A percentile compares a stretch with the other conserved stretches of the same genome.
These are phyloP conservation scores for Xeromyces bisporus DNA, from an alignment of 495 filamentous ascomycete genomes.

Conservation along the genomic window DNA sequence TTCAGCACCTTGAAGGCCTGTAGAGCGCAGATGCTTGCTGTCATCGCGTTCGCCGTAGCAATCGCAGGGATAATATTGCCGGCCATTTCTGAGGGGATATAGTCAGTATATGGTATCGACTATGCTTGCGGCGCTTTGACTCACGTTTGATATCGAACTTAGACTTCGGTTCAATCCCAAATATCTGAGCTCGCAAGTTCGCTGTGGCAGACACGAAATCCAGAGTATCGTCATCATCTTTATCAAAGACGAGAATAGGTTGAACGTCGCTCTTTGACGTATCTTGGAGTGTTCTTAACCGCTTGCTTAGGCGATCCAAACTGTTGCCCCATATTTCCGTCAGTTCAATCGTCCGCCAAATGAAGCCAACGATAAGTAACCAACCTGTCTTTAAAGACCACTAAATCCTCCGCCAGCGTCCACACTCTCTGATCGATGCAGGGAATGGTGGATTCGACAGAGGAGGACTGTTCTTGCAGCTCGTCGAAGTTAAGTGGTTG, in stretches of 20 bases:
- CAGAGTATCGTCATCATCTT: slow-evolving; percentile 88
- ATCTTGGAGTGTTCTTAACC: slow-evolving; percentile 43
- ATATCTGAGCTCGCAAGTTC: slow-evolving; percentile 71
- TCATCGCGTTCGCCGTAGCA: slow-evolving; percentile 94
- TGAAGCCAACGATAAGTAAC: neutral
- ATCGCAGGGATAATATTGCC: slow-evolving; percentile 98
- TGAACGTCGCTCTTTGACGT: slow-evolving; percentile 29
- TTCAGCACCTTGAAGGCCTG: slow-evolving; percentile 85
- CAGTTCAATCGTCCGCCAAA: neutral
- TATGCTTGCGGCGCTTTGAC: too few species aligned
- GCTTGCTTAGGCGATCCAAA: slow-evolving; percentile 55
- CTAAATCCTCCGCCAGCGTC: slow-evolving; percentile 63
- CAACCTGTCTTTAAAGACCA: slow-evolving; percentile 68
- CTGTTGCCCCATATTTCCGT: slow-evolving; percentile 20
- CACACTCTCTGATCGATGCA: slow-evolving; percentile 61
- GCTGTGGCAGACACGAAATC: slow-evolving; percentile 88
- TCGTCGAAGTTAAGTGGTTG: slow-evolving; percentile 50
- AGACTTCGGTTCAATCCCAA: slow-evolving; percentile 72
- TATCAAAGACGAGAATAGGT: slow-evolving; percentile 75
- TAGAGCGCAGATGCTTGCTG: slow-evolving; percentile 80
- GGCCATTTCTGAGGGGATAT: slow-evolving; percentile 57
- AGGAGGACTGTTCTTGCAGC: slow-evolving; percentile 30
- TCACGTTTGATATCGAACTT: slow-evolving; percentile 89
- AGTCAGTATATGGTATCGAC: slow-evolving; percentile 5
- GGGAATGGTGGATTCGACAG: slow-evolving; percentile 35